A percentile compares a stretch with the other conserved stretches of the same genome.
Conservation (phyloP, 768 basidiomycete species). For the Naematelia encephala region DNA sequence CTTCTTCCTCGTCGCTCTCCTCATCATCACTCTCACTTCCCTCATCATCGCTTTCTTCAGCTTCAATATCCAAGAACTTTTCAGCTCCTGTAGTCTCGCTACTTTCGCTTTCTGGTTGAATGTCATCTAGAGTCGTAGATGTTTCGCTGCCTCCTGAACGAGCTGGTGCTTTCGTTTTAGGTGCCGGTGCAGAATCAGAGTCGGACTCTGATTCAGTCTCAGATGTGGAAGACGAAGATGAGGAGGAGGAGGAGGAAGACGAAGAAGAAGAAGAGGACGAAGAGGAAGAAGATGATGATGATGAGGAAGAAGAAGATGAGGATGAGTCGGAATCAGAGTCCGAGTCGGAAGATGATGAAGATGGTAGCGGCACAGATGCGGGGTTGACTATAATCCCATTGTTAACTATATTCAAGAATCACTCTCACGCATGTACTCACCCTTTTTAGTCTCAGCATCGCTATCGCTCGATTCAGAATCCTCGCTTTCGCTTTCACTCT, state of each 20-base stretch:
- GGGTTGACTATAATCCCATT: neutral
- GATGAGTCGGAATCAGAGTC: constrained; percentile 30
- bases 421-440: too few relatives aligned
- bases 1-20: constrained; percentile 3
- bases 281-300: constrained; percentile 23
- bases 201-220: constrained; percentile 13
- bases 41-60: constrained; percentile 12
- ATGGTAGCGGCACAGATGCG: constrained; percentile 1
- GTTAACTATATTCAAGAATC: too few relatives aligned
- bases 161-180: neutral
- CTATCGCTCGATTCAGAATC: too few relatives aligned
- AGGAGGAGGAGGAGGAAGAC: constrained; percentile 8
- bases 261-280: constrained; percentile 11
- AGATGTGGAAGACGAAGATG: constrained; percentile 15
- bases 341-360: constrained; percentile 18
- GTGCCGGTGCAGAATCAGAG: constrained; percentile 13
- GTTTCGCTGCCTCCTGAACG: neutral
- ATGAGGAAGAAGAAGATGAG: constrained; percentile 12
- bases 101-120: constrained; percentile 1
- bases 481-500: too few relatives aligned
- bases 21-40: constrained; percentile 13
- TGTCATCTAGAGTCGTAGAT: neutral
- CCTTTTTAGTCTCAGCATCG: too few relatives aligned
- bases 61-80: constrained; percentile 29
- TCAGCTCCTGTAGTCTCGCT: constrained; percentile 15